These are phyloP conservation scores for Thielaviopsis populi DNA, from an alignment of 2,329 filamentous ascomycete species.

Conservation along the genomic window DNA sequence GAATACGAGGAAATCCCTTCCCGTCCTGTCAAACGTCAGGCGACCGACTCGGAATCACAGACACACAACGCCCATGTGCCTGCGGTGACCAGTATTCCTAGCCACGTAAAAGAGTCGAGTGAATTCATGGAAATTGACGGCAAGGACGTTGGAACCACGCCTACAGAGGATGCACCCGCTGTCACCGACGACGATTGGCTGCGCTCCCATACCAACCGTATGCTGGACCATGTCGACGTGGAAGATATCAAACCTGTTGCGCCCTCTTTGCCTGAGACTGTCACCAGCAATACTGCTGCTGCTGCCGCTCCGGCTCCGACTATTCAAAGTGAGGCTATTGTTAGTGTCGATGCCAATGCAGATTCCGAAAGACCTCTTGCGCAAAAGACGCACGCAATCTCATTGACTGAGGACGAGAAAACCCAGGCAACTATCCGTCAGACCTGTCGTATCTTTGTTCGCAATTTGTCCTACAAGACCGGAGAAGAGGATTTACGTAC, in stretches of 20 bases:
- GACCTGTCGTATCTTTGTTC: slow-evolving; percentile 69
- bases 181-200: slow-evolving; percentile 82
- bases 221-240: slow-evolving; percentile 71
- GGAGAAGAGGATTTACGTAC: slow-evolving; percentile 62
- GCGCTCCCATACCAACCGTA: slow-evolving; percentile 69
- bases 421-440: slow-evolving; percentile 47
- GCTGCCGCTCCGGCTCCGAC: not conserved
- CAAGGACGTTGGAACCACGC: slow-evolving; percentile 8
- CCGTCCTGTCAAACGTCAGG: slow-evolving; percentile 20
- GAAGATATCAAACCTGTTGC: slow-evolving; percentile 33
- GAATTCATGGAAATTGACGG: slow-evolving; percentile 9
- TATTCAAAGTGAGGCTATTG: not conserved
- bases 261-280: not conserved
- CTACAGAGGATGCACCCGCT: slow-evolving; percentile 22
- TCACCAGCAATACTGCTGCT: not conserved
- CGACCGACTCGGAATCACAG: slow-evolving; percentile 12
- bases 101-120: slow-evolving; percentile 39
- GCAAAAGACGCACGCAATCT: not conserved
- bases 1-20: slow-evolving; percentile 55
- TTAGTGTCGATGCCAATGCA: not conserved
- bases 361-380: not conserved
- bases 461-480: slow-evolving; percentile 72
- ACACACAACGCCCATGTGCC: not conserved
- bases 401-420: slow-evolving; percentile 25
- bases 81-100: slow-evolving; percentile 37